Percentiles rank a stretch among this genome's conserved stretches.
Conservation (phyloP, 495 filamentous ascomycete species). For the Aspergillus incahuasiensis region DNA sequence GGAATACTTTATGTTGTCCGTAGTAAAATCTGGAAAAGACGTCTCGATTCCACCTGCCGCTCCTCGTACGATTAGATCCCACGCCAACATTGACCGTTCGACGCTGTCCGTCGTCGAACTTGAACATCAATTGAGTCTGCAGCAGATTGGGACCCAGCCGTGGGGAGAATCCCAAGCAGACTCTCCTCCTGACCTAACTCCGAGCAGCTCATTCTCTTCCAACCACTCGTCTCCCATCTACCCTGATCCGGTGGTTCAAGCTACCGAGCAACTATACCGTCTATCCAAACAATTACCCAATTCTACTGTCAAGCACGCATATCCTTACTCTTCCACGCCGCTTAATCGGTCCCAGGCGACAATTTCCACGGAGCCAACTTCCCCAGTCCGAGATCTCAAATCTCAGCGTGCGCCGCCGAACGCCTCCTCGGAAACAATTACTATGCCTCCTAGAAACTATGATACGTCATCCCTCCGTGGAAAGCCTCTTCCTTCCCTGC, state of each 20-base stretch:
- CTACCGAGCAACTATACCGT: constrained; percentile 29
- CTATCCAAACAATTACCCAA: constrained; percentile 20
- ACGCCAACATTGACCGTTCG: constrained; percentile 25
- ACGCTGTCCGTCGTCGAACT: constrained; percentile 36
- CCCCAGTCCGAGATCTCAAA: constrained; percentile 26
- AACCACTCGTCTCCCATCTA: constrained; percentile 32
- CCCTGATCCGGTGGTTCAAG: constrained; percentile 28
- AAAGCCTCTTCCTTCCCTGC: constrained; percentile 36
- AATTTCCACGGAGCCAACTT: constrained; percentile 23
- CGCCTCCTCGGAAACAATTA: constrained; percentile 29
- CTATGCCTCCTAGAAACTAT: constrained; percentile 32
- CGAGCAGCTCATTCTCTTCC: constrained; percentile 46
- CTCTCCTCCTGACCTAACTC: constrained; percentile 38
- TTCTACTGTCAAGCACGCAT: constrained; percentile 21
- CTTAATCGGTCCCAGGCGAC: constrained; percentile 32
- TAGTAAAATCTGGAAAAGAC: constrained; percentile 23
- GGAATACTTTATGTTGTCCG: constrained; percentile 35
- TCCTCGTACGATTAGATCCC: constrained; percentile 12
- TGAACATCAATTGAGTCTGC: constrained; percentile 33
- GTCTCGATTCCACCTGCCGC: constrained; percentile 5
- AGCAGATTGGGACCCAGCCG: constrained; percentile 26
- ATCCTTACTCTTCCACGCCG: constrained; percentile 31
- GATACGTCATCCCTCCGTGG: constrained; percentile 28
- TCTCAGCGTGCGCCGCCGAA: constrained; percentile 17
- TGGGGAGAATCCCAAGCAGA: constrained; percentile 29